Percentiles rank a stretch among this genome's conserved stretches.
Conservation (phyloP, 148 eudicot species). For the Persicaria maculosa region DNA sequence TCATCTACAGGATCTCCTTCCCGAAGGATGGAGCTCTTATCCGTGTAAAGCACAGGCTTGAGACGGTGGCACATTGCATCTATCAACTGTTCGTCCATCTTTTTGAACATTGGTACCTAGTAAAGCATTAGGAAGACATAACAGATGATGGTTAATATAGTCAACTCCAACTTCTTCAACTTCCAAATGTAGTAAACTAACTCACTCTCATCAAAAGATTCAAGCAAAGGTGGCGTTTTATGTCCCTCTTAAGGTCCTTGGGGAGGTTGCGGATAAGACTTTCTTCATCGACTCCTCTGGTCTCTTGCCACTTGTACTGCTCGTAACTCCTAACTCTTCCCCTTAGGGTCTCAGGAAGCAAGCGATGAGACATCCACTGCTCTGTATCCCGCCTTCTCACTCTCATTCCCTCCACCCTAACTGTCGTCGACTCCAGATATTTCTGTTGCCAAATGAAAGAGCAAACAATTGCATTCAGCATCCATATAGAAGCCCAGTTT, state of each 20-base stretch:
- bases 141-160: neutral
- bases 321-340: conserved; percentile 51
- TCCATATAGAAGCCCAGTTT: neutral
- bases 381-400: conserved; percentile 59
- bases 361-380: conserved; percentile 76
- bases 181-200: neutral
- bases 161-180: neutral
- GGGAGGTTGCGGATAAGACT: conserved; percentile 52
- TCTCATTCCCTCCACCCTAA: conserved; percentile 70
- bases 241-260: conserved; percentile 65
- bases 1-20: conserved; percentile 14
- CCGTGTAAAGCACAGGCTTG: conserved; percentile 12
- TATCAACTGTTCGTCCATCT: conserved; percentile 12
- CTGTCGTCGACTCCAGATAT: conserved; percentile 56
- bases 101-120: conserved; percentile 10
- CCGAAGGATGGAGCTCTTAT: conserved; percentile 3
- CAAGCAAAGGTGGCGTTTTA: conserved; percentile 70
- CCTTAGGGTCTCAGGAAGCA: conserved; percentile 53
- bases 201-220: conserved; percentile 49
- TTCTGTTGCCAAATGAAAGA: conserved; percentile 23
- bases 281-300: conserved; percentile 64
- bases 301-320: conserved; percentile 72
- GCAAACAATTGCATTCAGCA: neutral
- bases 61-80: conserved; percentile 11
- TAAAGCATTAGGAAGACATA: neutral